Conservation (phyloP, 73 alveolate genomes). For the Halteria grandinella region DNA sequence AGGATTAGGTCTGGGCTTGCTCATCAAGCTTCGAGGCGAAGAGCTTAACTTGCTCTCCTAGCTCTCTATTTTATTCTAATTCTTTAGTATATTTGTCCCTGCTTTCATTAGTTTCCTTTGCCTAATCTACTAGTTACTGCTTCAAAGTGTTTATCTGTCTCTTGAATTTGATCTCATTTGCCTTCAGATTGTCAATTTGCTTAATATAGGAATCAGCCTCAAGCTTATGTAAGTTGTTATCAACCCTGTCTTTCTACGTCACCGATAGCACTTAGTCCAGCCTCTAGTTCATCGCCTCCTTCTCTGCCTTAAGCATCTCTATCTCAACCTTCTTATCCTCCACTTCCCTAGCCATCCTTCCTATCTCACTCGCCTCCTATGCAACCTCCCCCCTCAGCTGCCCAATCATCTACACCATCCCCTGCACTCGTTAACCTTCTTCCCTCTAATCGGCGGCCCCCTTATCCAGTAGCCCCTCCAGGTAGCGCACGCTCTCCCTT, state of each 20-base stretch:
- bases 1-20: background rate
- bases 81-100: conserved; percentile 43
- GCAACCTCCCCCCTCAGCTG: background rate
- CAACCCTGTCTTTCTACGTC: conserved; percentile 51
- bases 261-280: conserved; percentile 20
- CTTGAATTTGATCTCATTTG: conserved; percentile 1
- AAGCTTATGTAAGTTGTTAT: conserved; percentile 5
- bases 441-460: background rate
- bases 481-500: background rate
- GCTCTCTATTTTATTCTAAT: conserved; percentile 7
- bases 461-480: conserved; percentile 36
- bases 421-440: background rate
- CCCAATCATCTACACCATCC: background rate
- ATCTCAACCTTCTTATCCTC: background rate
- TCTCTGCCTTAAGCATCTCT: background rate
- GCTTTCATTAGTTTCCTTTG: conserved; percentile 18
- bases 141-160: conserved; percentile 23
- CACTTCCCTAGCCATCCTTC: background rate
- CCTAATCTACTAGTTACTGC: background rate
- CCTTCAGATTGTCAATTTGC: conserved; percentile 11
- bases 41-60: background rate
- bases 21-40: background rate
- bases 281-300: conserved; percentile 4
- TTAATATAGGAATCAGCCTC: conserved; percentile 28
- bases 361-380: background rate